Evolutionary conservation across 2,329 filamentous ascomycete genomes (phyloP).

Genomic region (Zasmidium cellare): DNA sequence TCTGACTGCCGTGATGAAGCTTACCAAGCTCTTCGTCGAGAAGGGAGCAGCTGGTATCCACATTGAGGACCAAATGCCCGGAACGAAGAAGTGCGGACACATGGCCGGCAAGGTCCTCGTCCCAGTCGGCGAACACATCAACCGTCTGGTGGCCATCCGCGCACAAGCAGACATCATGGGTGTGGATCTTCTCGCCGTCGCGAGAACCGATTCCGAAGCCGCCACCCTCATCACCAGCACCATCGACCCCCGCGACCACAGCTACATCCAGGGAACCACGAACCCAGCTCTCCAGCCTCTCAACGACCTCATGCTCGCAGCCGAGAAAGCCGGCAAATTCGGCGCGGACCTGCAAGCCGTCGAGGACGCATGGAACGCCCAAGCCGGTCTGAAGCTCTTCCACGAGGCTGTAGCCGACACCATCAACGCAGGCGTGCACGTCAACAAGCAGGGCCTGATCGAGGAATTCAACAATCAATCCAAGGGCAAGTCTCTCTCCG

Average conservation of each 20-base stretch:
- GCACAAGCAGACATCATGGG: slow-evolving; percentile 99
- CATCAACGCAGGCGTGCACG: slow-evolving; percentile 67
- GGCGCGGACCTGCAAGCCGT: slow-evolving; percentile 83
- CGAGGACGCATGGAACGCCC: slow-evolving; percentile 81
- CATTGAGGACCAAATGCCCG: slow-evolving; percentile 97
- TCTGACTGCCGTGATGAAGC: slow-evolving; percentile 98
- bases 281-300: slow-evolving; percentile 83
- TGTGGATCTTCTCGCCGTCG: slow-evolving; percentile 82
- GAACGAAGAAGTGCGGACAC: slow-evolving; percentile 99
- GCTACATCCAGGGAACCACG: slow-evolving; percentile 86
- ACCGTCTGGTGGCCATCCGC: slow-evolving; percentile 91
- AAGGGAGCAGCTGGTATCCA: slow-evolving; percentile 96
- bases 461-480: slow-evolving; percentile 65
- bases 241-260: slow-evolving; percentile 92
- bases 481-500: slow-evolving; percentile 82
- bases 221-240: slow-evolving; percentile 95
- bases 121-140: slow-evolving; percentile 96
- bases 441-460: slow-evolving; percentile 69
- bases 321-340: slow-evolving; percentile 77
- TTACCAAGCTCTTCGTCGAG: slow-evolving; percentile 96
- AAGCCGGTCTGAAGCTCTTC: slow-evolving; percentile 84
- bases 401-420: slow-evolving; percentile 82
- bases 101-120: slow-evolving; percentile 99
- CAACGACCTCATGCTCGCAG: slow-evolving; percentile 85
- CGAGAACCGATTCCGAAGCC: slow-evolving; percentile 94